Conservation (phyloP, 805 yeast genomes). For the Kazachstania bromeliacearum region DNA sequence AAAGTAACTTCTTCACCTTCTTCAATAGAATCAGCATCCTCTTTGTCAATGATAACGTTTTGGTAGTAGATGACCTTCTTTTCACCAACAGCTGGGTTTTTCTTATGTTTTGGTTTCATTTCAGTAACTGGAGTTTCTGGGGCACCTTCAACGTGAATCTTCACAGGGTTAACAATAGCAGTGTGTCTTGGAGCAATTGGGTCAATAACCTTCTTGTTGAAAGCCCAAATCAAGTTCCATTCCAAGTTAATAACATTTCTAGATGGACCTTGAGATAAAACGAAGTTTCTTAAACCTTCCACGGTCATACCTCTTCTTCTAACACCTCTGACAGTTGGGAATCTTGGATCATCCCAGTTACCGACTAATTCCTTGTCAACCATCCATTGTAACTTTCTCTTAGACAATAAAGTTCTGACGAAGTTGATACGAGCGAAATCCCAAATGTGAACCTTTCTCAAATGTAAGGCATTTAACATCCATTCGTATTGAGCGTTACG, state of each 20-base stretch:
- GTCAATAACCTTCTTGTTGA: conserved; percentile 93
- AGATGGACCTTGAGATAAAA: conserved; percentile 95
- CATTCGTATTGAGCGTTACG: conserved; percentile 97
- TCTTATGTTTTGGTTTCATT: conserved; percentile 86
- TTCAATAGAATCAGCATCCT: conserved; percentile 63
- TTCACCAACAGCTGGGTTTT: conserved; percentile 81
- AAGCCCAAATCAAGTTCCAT: conserved; percentile 97
- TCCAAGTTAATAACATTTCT: conserved; percentile 93
- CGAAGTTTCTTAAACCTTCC: conserved; percentile 91
- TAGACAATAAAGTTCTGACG: conserved; percentile 87
- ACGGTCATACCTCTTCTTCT: conserved; percentile 99
- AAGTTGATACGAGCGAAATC: conserved; percentile 97
- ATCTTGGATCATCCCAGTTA: conserved; percentile 99
- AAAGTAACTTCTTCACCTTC: conserved; percentile 91
- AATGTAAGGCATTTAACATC: conserved; percentile 71
- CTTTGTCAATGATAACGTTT: conserved; percentile 71
- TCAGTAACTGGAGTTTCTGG: conserved; percentile 57
- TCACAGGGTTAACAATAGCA: conserved; percentile 69
- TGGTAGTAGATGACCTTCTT: conserved; percentile 65
- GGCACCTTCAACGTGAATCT: conserved; percentile 53
- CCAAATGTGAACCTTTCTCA: conserved; percentile 94
- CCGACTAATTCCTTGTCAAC: conserved; percentile 81
- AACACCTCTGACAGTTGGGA: conserved; percentile 99
- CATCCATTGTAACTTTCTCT: conserved; percentile 98
- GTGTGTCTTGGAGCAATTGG: conserved; percentile 95